Conservation (phyloP, 2,329 filamentous ascomycete genomes). For the Xylariaceae sp. region DNA sequence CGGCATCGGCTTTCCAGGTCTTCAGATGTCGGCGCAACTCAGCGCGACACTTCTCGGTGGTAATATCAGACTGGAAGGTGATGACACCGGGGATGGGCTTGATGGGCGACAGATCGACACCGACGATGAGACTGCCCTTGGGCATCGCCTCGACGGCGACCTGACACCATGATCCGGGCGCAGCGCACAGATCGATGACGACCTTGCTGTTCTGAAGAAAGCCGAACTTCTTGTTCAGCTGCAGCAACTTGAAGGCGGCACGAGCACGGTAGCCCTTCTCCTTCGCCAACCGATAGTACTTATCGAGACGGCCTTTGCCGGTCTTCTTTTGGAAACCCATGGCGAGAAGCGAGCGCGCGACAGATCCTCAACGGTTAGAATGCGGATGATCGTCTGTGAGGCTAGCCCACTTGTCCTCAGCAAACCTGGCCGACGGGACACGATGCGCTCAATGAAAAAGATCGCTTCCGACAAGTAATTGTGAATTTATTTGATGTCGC, state of each 20-base stretch:
- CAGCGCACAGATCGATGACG: slow-evolving; percentile 92
- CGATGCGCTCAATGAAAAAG: not conserved
- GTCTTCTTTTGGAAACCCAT: slow-evolving; percentile 99
- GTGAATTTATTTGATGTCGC: slow-evolving; percentile 2
- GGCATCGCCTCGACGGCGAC: slow-evolving; percentile 96
- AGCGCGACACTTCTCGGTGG: slow-evolving; percentile 88
- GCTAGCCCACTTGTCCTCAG: not conserved
- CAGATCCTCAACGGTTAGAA: not conserved
- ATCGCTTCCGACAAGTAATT: not conserved
- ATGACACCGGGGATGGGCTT: slow-evolving; percentile 93
- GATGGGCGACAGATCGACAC: slow-evolving; percentile 90
- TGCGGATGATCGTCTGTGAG: not conserved
- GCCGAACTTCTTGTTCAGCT: slow-evolving; percentile 98
- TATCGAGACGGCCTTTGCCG: slow-evolving; percentile 93
- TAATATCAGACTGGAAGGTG: slow-evolving; percentile 96
- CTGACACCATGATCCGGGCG: slow-evolving; percentile 95
- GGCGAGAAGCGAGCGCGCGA: slow-evolving; percentile 13
- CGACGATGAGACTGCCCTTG: slow-evolving; percentile 79
- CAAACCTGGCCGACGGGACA: not conserved
- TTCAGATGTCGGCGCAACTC: slow-evolving; percentile 88
- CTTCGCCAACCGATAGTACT: slow-evolving; percentile 87
- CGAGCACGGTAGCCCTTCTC: slow-evolving; percentile 71
- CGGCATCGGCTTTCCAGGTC: slow-evolving; percentile 92
- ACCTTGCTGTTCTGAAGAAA: slow-evolving; percentile 97
- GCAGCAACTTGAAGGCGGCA: slow-evolving; percentile 42